Conservation (phyloP, 2,329 filamentous ascomycete species). For the Curvularia hawaiiensis region DNA sequence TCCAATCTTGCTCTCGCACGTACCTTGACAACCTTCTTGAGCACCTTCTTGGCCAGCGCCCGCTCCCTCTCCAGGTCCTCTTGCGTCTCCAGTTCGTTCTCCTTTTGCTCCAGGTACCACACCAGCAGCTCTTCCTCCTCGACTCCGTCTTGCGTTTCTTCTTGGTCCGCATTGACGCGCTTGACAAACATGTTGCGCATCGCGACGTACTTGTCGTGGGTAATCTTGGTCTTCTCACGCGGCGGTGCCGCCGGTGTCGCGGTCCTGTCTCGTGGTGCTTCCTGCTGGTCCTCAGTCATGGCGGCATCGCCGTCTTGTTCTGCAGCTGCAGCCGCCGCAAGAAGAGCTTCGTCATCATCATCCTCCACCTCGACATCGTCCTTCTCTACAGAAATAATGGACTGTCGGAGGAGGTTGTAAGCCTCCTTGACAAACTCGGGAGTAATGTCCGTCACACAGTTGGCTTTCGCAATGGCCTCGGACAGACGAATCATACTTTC, state of each 20-base stretch:
- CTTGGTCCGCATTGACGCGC: constrained; percentile 82
- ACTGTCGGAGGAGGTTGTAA: constrained; percentile 87
- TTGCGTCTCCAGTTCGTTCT: constrained; percentile 78
- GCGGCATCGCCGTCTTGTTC: constrained; percentile 50
- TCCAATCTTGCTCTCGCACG: constrained; percentile 30
- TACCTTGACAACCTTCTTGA: constrained; percentile 97
- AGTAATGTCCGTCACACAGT: constrained; percentile 89
- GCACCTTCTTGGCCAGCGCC: constrained; percentile 76
- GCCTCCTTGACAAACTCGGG: constrained; percentile 88
- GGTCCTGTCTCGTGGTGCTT: constrained; percentile 39
- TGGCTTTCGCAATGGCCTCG: constrained; percentile 98
- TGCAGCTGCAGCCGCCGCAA: constrained; percentile 57
- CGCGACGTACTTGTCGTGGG: constrained; percentile 90
- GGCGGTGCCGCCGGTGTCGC: constrained; percentile 45
- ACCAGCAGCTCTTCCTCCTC: constrained; percentile 79
- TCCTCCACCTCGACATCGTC: constrained; percentile 96
- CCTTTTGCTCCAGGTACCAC: constrained; percentile 93
- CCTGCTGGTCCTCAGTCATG: constrained; percentile 43
- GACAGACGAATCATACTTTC: constrained; percentile 95
- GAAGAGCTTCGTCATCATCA: constrained; percentile 67
- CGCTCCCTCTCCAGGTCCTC: constrained; percentile 81
- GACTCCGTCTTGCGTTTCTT: constrained; percentile 76
- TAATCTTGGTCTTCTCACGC: constrained; percentile 80
- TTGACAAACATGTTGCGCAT: constrained; percentile 88
- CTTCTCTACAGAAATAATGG: constrained; percentile 97